phyloP scores from a whole-genome alignment of 2,329 filamentous ascomycete genomes.

The Fusarium heterosporum region DNA sequence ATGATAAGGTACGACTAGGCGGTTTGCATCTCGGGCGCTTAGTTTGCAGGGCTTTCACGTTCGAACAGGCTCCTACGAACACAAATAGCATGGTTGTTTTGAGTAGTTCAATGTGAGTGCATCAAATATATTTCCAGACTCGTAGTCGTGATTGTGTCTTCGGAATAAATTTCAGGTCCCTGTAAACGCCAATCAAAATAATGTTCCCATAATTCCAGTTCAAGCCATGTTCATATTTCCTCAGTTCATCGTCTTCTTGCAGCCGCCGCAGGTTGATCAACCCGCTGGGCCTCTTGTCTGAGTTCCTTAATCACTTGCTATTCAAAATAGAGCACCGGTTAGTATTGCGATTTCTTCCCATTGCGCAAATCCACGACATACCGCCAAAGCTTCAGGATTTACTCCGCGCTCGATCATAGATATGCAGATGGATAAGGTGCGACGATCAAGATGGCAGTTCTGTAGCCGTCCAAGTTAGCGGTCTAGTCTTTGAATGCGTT shows the following conservation, averaged over 20 bases:
- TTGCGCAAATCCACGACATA: constrained; percentile 59
- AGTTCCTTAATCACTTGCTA: constrained; percentile 72
- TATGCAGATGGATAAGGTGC: constrained; percentile 92
- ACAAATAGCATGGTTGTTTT: constrained; percentile 21
- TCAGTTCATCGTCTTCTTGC: constrained; percentile 43
- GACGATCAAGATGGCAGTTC: constrained; percentile 94
- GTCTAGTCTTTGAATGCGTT: neutral
- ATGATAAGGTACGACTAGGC: constrained; percentile 21
- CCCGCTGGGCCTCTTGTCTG: constrained; percentile 65
- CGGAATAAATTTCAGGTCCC: constrained; percentile 17
- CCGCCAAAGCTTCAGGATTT: constrained; percentile 93
- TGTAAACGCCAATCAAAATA: constrained; percentile 22
- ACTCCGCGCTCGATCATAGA: constrained; percentile 98
- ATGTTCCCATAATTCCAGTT: constrained; percentile 1
- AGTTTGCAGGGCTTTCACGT: neutral
- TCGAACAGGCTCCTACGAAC: constrained; percentile 15
- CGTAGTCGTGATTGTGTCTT: neutral
- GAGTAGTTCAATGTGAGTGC: constrained; percentile 5
- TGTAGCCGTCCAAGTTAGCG: constrained; percentile 53
- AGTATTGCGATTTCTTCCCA: neutral
- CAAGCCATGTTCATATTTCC: neutral
- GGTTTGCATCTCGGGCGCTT: constrained; percentile 35
- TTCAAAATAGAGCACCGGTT: neutral
- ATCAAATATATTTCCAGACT: constrained; percentile 21
- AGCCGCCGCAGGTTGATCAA: constrained; percentile 56